A percentile compares a stretch with the other conserved stretches of the same genome.
Conservation (phyloP, 2,329 filamentous ascomycete species). For the Helotiales sp. region DNA sequence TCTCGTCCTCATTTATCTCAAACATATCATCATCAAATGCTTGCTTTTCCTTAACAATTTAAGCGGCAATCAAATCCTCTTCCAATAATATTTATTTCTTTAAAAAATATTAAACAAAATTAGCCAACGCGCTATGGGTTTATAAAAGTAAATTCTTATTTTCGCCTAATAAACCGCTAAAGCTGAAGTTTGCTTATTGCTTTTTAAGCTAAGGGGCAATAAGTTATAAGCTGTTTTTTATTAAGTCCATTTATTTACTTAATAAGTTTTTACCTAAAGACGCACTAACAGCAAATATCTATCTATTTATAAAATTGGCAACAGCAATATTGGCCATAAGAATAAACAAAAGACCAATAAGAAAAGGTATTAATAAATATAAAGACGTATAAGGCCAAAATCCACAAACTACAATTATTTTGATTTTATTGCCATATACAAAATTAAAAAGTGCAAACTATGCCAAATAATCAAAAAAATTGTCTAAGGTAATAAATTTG, state of each 20-base stretch:
- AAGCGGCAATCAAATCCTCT: conserved; percentile 63
- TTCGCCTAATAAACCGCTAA: conserved; percentile 83
- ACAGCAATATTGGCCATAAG: conserved; percentile 58
- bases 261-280: conserved; percentile 45
- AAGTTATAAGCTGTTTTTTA: conserved; percentile 34
- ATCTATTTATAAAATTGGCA: conserved; percentile 54
- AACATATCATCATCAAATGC: conserved; percentile 59
- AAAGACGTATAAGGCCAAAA: conserved; percentile 80
- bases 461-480: not conserved
- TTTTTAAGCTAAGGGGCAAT: conserved; percentile 45
- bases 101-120: conserved; percentile 43
- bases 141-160: conserved; percentile 74
- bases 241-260: conserved; percentile 40
- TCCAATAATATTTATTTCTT: conserved; percentile 86
- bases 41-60: conserved; percentile 63
- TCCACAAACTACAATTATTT: conserved; percentile 76
- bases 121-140: conserved; percentile 59
- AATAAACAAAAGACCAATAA: conserved; percentile 45
- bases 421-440: conserved; percentile 30
- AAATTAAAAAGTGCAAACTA: not conserved
- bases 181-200: conserved; percentile 66
- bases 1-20: conserved; percentile 66
- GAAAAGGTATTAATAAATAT: conserved; percentile 55
- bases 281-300: conserved; percentile 57
- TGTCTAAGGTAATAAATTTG: not conserved